Percentiles rank a stretch among this genome's conserved stretches.
phyloP scores from a whole-genome alignment of 805 yeast genomes.

The Torulaspora indica region DNA sequence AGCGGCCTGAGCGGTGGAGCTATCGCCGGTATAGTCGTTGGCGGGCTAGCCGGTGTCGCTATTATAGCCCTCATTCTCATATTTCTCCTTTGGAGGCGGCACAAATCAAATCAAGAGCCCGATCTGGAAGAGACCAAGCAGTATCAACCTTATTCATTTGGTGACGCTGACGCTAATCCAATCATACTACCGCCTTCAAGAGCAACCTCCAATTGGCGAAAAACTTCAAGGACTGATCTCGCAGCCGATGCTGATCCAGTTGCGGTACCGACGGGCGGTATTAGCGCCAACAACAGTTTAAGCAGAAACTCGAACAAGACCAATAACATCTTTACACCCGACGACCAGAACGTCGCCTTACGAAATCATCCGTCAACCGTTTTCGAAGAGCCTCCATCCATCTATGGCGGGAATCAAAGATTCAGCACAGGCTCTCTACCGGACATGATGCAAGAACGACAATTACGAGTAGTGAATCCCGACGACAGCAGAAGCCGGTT shows the following conservation, averaged over 20 bases:
- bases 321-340: conserved; percentile 6
- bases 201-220: conserved; percentile 16
- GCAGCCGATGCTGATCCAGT: conserved; percentile 11
- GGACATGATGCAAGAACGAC: conserved; percentile 40
- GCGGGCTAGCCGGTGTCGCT: conserved; percentile 43
- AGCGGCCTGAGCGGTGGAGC: conserved; percentile 41
- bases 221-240: conserved; percentile 12
- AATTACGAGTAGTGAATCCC: conserved; percentile 47
- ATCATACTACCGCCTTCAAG: conserved; percentile 23
- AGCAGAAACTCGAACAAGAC: conserved; percentile 8
- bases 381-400: conserved; percentile 31
- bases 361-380: conserved; percentile 19
- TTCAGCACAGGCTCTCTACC: conserved; percentile 54
- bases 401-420: conserved; percentile 43
- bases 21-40: conserved; percentile 59
- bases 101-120: conserved; percentile 35
- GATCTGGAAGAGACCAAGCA: conserved; percentile 42
- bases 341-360: conserved; percentile 7
- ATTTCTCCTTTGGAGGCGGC: conserved; percentile 42
- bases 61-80: conserved; percentile 39
- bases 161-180: conserved; percentile 31
- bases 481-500: conserved; percentile 25
- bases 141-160: conserved; percentile 36
- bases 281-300: conserved; percentile 15
- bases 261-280: conserved; percentile 14